Base-by-base conservation (phyloP, 1,284 basidiomycete genomes). In the Athelia psychrophila region DNA sequence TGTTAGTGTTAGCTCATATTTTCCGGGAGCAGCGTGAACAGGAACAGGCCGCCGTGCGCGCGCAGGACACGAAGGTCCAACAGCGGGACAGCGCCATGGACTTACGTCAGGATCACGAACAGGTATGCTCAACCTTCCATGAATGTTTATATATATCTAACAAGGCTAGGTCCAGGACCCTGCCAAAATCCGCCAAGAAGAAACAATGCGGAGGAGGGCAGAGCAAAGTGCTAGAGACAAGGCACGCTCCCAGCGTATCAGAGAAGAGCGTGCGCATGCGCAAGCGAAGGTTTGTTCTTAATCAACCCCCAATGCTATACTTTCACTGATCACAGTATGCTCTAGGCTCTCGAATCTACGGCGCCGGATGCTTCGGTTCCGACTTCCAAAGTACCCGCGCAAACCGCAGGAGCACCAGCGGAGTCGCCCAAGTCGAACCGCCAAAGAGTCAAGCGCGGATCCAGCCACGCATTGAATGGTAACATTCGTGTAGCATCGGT, bases 181-280 rank as follows among this genome's bases (percentile, higher is more conserved):
- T 18, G 38, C 38, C n/a, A n/a, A 22, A 16, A 42, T 22, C 9
- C 20, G n/a, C 5, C 38, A 42, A 42, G 46, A 62, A 47, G 63
- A 63, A 55, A 63, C 56, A 19, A 57, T 65, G 54, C 60, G 59
- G 18, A 57, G 58, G 27, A 58, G 68, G 47, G 67, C 65, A 20
- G 67, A 67, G 49, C 70, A 71, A 56, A 69, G 68, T 52, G 64
- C 64, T 19, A 57, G 68, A 48, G 69, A 70, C 57, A 70, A 67
- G 55, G 66, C 62, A 24, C 62, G 65, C 10, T 56, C 9, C n/a
- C 44, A 46, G 23, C 44, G 22, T 47, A 35, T 57, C 51, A 53
- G 60, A 51, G 63, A 64, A 56, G 60, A 67, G 56, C 59, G 55
- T 25, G 58, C 44, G 56, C 59, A 54, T 25, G 58, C 44, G 52